A percentile compares a stretch with the other conserved stretches of the same genome.
phyloP scores from a whole-genome alignment of 1,139 yeast genomes.

The Taphrina communis region DNA sequence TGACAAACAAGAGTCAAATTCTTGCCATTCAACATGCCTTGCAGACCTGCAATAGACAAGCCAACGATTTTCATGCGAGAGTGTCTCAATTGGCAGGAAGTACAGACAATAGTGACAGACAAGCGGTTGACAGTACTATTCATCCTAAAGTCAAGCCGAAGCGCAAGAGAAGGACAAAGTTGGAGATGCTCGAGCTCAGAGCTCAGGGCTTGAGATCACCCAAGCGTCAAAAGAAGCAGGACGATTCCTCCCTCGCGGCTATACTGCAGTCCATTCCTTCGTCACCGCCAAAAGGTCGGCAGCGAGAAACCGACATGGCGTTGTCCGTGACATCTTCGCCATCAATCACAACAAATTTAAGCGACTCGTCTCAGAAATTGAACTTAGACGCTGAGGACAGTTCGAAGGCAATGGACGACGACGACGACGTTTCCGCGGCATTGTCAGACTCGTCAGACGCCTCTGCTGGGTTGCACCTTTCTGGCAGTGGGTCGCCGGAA shows the following conservation, averaged over 20 bases:
- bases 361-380: too few species aligned
- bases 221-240: slow-evolving; percentile 1
- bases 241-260: neutral
- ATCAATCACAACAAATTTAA: too few species aligned
- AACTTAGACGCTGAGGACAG: too few species aligned
- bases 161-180: slow-evolving; percentile 7
- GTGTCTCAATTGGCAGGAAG: neutral
- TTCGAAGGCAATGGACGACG: too few species aligned
- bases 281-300: neutral
- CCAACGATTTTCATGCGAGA: neutral
- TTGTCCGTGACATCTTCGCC: too few species aligned
- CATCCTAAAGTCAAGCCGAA: neutral
- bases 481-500: too few species aligned
- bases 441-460: too few species aligned
- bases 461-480: too few species aligned
- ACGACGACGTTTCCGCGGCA: too few species aligned
- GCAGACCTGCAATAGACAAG: neutral
- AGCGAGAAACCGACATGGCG: neutral
- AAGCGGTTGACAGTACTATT: too few species aligned
- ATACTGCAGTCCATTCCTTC: neutral
- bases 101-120: neutral
- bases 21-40: neutral
- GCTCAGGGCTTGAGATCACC: slow-evolving; percentile 4
- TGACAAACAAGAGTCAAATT: neutral
- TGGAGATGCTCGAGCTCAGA: slow-evolving; percentile 11